Conservation (phyloP, 768 basidiomycete species). For the Trametopsis cervina region DNA sequence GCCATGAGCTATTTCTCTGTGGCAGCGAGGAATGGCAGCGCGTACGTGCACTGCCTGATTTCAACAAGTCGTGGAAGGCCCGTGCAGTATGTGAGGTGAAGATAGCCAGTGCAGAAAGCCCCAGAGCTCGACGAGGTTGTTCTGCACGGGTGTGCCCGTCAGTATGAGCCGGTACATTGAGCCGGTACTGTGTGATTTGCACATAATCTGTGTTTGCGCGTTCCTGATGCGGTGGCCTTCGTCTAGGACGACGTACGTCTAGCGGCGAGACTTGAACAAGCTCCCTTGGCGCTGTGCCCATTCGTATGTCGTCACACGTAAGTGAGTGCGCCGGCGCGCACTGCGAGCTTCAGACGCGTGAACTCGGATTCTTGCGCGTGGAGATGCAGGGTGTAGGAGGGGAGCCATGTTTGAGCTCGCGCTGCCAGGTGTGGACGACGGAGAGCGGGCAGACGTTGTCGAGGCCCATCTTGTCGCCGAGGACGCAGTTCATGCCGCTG, state of each 20-base stretch:
- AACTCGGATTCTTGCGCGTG: slow-evolving; percentile 53
- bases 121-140: slow-evolving; percentile 56
- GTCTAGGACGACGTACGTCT: slow-evolving; percentile 54
- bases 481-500: slow-evolving; percentile 70
- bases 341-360: slow-evolving; percentile 40
- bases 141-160: slow-evolving; percentile 71
- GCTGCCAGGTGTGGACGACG: slow-evolving; percentile 39
- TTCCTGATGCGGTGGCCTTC: slow-evolving; percentile 75
- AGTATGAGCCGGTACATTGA: slow-evolving; percentile 56
- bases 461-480: slow-evolving; percentile 68
- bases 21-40: slow-evolving; percentile 39
- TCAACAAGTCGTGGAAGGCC: slow-evolving; percentile 45
- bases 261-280: slow-evolving; percentile 57
- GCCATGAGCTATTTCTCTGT: slow-evolving; percentile 44
- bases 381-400: slow-evolving; percentile 50
- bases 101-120: slow-evolving; percentile 48
- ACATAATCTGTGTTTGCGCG: slow-evolving; percentile 43
- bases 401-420: slow-evolving; percentile 52
- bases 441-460: slow-evolving; percentile 70
- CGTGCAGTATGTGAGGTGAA: slow-evolving; percentile 42
- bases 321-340: slow-evolving; percentile 34
- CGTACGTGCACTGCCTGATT: slow-evolving; percentile 48
- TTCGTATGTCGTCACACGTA: slow-evolving; percentile 69
- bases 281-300: slow-evolving; percentile 45
- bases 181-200: slow-evolving; percentile 47